phyloP scores from a whole-genome alignment of 225 moss, liverwort and hornwort species.

The Lunularia cruciata region DNA sequence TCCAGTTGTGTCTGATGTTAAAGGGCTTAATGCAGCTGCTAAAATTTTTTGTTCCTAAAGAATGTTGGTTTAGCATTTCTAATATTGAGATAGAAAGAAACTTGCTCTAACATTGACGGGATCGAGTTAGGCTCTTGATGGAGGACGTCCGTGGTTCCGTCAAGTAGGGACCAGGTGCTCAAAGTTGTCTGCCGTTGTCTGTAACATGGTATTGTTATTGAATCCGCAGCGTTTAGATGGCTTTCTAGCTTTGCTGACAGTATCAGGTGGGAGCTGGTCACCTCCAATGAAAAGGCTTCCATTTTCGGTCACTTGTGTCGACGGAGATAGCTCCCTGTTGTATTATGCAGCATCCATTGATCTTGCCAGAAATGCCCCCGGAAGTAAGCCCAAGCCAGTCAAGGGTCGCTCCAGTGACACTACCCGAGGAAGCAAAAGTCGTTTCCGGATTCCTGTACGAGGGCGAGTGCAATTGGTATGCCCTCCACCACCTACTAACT shows the following conservation, averaged over 20 bases:
- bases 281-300: slow-evolving; percentile 74
- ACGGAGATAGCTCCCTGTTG: slow-evolving; percentile 89
- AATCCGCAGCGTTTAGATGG: slow-evolving; percentile 80
- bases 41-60: no score
- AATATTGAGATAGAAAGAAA: no score
- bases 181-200: no score
- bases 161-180: no score
- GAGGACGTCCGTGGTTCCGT: no score
- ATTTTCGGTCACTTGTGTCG: slow-evolving; percentile 85
- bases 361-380: slow-evolving; percentile 51
- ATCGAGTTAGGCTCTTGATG: no score
- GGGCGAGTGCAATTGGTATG: slow-evolving; percentile 93
- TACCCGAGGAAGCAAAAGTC: slow-evolving; percentile 49
- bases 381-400: slow-evolving; percentile 42
- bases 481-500: no score
- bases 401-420: slow-evolving; percentile 29
- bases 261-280: slow-evolving; percentile 86
- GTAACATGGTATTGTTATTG: slow-evolving; percentile 15
- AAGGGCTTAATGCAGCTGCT: no score
- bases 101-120: no score
- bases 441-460: slow-evolving; percentile 78
- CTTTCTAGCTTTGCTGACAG: slow-evolving; percentile 84
- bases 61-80: no score
- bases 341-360: slow-evolving; percentile 96
- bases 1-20: no score